Conservation (phyloP, 345 rosid species). For the Ceriops decandra region DNA sequence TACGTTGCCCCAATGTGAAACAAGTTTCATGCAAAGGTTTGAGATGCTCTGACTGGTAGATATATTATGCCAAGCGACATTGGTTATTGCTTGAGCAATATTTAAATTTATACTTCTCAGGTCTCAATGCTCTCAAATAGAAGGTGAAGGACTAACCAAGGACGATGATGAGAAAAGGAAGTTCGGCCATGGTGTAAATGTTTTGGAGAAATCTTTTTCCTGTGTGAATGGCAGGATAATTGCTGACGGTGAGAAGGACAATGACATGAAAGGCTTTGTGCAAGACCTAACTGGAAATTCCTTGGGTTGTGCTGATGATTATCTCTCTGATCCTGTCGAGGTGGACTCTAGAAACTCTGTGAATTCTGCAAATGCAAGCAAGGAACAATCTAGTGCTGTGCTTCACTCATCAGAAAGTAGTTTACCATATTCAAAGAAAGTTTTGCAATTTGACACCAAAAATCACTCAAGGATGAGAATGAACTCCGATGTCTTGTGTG, state of each 20-base stretch:
- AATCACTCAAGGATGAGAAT: constrained; percentile 6
- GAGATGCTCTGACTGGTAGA: constrained; percentile 10
- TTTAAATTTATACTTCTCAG: constrained; percentile 26
- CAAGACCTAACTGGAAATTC: constrained; percentile 33
- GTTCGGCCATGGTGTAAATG: constrained; percentile 5
- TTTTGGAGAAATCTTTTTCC: constrained; percentile 16
- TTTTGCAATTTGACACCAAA: constrained; percentile 14
- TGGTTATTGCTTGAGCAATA: constrained; percentile 1
- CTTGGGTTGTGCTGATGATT: constrained; percentile 37
- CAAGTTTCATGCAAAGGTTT: constrained; percentile 37
- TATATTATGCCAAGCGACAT: not conserved
- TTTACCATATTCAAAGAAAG: constrained; percentile 7
- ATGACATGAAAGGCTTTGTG: constrained; percentile 14
- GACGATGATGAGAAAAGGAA: constrained; percentile 17
- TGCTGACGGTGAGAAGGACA: constrained; percentile 12
- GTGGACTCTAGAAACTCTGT: constrained; percentile 32
- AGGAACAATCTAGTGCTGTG: constrained; percentile 17
- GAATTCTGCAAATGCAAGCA: constrained; percentile 2
- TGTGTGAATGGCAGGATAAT: constrained; percentile 9
- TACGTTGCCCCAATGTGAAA: constrained; percentile 18
- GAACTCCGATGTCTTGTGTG: constrained; percentile 9
- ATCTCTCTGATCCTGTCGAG: constrained; percentile 38
- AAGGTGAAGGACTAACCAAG: constrained; percentile 15
- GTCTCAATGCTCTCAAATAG: constrained; percentile 20
- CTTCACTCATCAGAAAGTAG: constrained; percentile 22